Evolutionary conservation across 805 yeast species (phyloP), one percentile per base, ranked within the genome.

Genomic region (Wickerhamomyces strasburgensis): DNA sequence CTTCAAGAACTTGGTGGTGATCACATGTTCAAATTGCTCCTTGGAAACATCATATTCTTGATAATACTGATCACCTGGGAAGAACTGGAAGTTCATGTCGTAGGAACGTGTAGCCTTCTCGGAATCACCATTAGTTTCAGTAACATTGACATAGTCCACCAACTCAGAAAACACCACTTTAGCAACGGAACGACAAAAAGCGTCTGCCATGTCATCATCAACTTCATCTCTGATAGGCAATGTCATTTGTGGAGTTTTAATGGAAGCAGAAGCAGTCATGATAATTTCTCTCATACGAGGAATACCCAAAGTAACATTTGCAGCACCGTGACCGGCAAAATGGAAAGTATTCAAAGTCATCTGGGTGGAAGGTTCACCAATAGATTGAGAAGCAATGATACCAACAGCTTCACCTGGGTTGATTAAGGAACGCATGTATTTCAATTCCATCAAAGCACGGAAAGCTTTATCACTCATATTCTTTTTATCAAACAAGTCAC

Each of bases 241-340:
- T 4, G 93, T 78, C 98, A 93, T 93, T 67, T 93, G 98, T 31
- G 99, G 99, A n/a, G 99, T 93, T 69, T 87, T 86, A 57, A 93
- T 93, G 33, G 84, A 67, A 16, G 96, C 79, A 42, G 96, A 86
- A 15, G 99, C 99, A 10, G 99, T 94, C 99, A 93, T 93, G 60
- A 93, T 88, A 63, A 93, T 93, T 75, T 93, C 99, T 78, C 99
- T 84, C 86, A 93, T 80, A 78, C 99, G 96, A 29, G 99, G 99
- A 59, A 93, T 93, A 84, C 99, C 99, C 55, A 93, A 73, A 0
- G 99, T 93, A 47, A 93, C 99, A 65, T 93, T 93, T 31, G 98
- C 98, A 40, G 98, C 99, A 78, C 99, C 99, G 68, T 94, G 98
- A 62, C 99, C 99, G 53, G 99, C 99, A 58, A 93, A 93, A 71